Conservation (phyloP, 2,329 filamentous ascomycete species). For the Zasmidium angulare region DNA sequence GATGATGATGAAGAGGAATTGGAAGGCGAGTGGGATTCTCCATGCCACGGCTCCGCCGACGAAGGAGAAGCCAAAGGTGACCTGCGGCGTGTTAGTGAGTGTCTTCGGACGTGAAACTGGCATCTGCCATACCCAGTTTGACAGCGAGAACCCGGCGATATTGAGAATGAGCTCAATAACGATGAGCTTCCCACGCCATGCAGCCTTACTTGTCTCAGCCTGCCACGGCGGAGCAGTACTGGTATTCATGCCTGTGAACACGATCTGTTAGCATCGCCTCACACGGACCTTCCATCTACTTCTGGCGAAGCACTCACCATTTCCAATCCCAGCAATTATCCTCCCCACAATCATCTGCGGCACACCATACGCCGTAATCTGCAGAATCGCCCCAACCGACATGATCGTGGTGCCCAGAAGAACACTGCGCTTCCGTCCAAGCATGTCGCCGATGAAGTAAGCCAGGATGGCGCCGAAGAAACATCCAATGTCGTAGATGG, state of each 20-base stretch:
- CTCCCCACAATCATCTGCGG: slow-evolving; percentile 51
- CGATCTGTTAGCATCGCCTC: slow-evolving; percentile 13
- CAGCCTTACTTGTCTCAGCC: slow-evolving; percentile 49
- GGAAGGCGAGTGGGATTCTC: slow-evolving; percentile 50
- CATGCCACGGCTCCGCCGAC: slow-evolving; percentile 43
- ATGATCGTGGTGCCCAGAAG: slow-evolving; percentile 52
- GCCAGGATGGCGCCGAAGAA: slow-evolving; percentile 56
- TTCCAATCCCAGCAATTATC: slow-evolving; percentile 50
- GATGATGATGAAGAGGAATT: slow-evolving; percentile 52
- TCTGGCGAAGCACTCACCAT: no score
- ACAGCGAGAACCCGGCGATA: slow-evolving; percentile 51
- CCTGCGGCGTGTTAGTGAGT: no score
- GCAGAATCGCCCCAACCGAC: slow-evolving; percentile 50
- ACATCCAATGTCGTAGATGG: slow-evolving; percentile 61
- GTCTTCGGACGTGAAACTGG: no score
- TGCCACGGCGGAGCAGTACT: slow-evolving; percentile 49
- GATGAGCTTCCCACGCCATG: slow-evolving; percentile 39
- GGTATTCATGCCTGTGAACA: slow-evolving; percentile 50
- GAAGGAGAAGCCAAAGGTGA: slow-evolving; percentile 54
- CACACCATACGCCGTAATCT: slow-evolving; percentile 47
- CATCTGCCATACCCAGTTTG: no score
- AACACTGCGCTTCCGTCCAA: slow-evolving; percentile 51
- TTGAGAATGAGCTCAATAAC: slow-evolving; percentile 46
- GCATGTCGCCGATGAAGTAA: slow-evolving; percentile 48
- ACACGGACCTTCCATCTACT: no score